These are phyloP conservation scores for Trichoderma harzianum DNA, from an alignment of 2,329 filamentous ascomycete genomes.

Conservation along the genomic window DNA sequence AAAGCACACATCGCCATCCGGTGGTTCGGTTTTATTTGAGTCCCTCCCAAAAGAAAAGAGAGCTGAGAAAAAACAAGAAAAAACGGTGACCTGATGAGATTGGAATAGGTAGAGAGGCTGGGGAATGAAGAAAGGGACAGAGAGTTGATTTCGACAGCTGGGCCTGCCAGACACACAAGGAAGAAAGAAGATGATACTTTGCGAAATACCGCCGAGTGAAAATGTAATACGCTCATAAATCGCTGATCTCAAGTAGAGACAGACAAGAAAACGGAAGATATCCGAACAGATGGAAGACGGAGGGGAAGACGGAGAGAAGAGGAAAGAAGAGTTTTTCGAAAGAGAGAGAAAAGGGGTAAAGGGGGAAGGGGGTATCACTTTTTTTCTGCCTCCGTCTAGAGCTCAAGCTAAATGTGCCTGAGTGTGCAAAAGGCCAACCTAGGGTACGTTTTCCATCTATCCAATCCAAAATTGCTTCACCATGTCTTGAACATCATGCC, in stretches of 20 bases:
- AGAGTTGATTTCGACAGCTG: background rate
- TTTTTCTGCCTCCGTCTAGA: conserved; percentile 15
- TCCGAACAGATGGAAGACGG: background rate
- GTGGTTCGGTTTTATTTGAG: background rate
- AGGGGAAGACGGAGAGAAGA: background rate
- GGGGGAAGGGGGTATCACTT: conserved; percentile 16
- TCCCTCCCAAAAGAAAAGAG: background rate
- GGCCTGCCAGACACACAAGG: background rate
- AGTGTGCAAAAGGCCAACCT: conserved; percentile 5
- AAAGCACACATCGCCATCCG: background rate
- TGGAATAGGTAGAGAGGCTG: background rate
- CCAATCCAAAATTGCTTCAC: conserved; percentile 4
- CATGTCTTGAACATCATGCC: background rate
- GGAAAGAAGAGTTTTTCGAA: background rate
- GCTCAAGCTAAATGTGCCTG: conserved; percentile 1
- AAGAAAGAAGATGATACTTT: background rate
- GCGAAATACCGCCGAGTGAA: too few species aligned
- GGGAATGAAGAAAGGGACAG: background rate
- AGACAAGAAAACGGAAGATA: background rate
- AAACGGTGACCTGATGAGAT: background rate
- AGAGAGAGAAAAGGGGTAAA: background rate
- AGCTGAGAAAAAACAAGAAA: background rate
- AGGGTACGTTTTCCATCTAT: conserved; percentile 12
- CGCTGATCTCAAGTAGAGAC: background rate
- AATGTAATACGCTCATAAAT: background rate